Evolutionary conservation across 78 protist genomes (phyloP), one percentile per base, ranked within the genome.

Genomic region (Planoprotostelium fungivorum): DNA sequence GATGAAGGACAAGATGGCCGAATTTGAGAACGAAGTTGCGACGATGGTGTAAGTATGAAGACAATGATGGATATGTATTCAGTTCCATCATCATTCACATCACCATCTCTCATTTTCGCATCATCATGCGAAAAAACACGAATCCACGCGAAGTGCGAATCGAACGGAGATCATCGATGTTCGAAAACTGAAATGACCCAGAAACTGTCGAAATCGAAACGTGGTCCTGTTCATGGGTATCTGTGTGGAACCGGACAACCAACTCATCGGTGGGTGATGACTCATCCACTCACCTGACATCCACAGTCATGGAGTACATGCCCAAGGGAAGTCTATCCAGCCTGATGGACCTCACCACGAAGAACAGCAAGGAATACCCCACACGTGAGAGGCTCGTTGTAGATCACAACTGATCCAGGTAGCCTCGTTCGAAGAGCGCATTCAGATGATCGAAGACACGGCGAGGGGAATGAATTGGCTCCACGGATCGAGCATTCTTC

Each of bases 391-490:
- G 16, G 31, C 73, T 51, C 31, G 16, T 51, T 51, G 5, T 51
- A 25, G 31, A 25, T 51, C 73, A 51, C 31, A 51, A 51, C 73
- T 51, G 5, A 51, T 51, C 16, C 73, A 25, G 5, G 5, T 16
- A 51, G 73, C 73, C 16, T 51, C 73, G 5, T 51, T 51, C 16
- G 73, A 51, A 16, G 73, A 51, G 73, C 5, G 95, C 63, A 88
- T 93, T 89, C 95, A 89, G 86, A 93, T 93, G 95, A 90, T 92
- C 1, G 88, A 93, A 34, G 95, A 90, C 51, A 92, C 95, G n/a
- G 96, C 94, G 34, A 84, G 86, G 35, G 96, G 96, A 29, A 94
- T 94, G 96, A 94, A 91, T 84, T 94, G 96, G 96, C 90, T 94
- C 28, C 96, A 94, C 51, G 96, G 96, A 29, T 90, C 92, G 25